These are phyloP conservation scores for Rosa hybrid DNA, from an alignment of 331 rosid species.

Conservation along the genomic window DNA sequence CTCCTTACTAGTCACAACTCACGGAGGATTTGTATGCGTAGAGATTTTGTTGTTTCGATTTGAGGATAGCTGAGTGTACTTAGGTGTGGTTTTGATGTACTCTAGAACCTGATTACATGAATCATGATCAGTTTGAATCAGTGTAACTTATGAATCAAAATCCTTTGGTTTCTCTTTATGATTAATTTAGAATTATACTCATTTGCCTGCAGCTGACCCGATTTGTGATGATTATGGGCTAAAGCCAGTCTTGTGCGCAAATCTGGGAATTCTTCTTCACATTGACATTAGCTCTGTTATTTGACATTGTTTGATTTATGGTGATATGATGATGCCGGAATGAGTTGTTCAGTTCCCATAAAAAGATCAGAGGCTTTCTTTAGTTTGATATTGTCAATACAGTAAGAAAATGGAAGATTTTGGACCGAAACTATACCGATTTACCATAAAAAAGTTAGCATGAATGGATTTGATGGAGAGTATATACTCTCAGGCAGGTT, in stretches of 20 bases:
- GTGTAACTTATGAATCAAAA: not conserved
- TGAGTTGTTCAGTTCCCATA: not conserved
- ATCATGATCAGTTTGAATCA: not conserved
- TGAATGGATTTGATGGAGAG: not conserved
- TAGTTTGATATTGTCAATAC: not conserved
- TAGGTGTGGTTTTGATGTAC: not conserved
- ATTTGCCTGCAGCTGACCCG: not conserved
- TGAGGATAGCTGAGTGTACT: not conserved
- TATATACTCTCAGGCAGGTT: too few relatives aligned
- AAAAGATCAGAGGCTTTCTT: not conserved
- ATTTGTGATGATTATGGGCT: not conserved
- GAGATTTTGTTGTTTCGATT: not conserved
- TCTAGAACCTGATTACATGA: not conserved
- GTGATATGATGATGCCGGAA: not conserved
- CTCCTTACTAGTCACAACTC: not conserved
- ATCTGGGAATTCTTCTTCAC: not conserved
- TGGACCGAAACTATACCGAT: too few relatives aligned
- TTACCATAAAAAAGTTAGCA: not conserved
- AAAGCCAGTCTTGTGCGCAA: not conserved
- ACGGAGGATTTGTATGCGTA: not conserved
- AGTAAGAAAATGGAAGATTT: too few relatives aligned
- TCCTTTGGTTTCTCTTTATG: not conserved
- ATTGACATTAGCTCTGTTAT: not conserved
- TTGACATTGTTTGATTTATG: not conserved
- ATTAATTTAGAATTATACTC: not conserved